phyloP scores from a whole-genome alignment of 768 basidiomycete species.

The Pleurotus platypus region DNA sequence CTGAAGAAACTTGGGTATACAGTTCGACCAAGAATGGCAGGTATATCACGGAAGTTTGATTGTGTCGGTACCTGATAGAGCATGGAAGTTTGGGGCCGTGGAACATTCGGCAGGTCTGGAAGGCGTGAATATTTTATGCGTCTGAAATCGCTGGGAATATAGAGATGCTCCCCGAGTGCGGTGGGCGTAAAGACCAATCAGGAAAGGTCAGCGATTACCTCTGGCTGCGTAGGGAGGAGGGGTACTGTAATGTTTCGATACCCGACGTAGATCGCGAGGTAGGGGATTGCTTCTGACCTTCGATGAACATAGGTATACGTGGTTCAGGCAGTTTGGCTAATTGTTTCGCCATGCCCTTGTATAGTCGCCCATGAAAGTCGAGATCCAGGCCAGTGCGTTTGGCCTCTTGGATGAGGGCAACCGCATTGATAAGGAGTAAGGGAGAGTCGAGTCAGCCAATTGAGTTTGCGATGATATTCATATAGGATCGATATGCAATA shows the following conservation, averaged over 20 bases:
- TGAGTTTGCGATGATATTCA: slow-evolving; percentile 16
- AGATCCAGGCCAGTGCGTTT: slow-evolving; percentile 55
- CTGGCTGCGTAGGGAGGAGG: slow-evolving; percentile 43
- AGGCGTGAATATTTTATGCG: slow-evolving; percentile 13
- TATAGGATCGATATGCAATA: background rate
- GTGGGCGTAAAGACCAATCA: slow-evolving; percentile 57
- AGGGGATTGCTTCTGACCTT: slow-evolving; percentile 31
- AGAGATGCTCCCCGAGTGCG: slow-evolving; percentile 59
- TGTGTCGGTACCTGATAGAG: no score
- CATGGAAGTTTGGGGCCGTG: no score
- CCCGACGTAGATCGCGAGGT: no score
- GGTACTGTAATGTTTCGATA: slow-evolving; percentile 34
- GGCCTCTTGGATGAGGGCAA: slow-evolving; percentile 51
- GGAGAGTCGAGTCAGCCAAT: slow-evolving; percentile 65
- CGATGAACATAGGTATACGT: slow-evolving; percentile 59
- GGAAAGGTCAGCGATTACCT: slow-evolving; percentile 59
- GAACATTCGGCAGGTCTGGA: no score
- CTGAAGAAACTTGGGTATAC: no score
- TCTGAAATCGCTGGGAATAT: slow-evolving; percentile 57
- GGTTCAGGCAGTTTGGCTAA: slow-evolving; percentile 60
- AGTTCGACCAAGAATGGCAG: no score
- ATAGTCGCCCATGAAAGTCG: slow-evolving; percentile 69
- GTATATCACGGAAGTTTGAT: no score
- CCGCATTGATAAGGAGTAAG: slow-evolving; percentile 41
- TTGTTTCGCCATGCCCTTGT: slow-evolving; percentile 69